Evolutionary conservation across 2,329 filamentous ascomycete species (phyloP), one percentile per base, ranked within the genome.

Genomic region (Drechslerella dactyloides): DNA sequence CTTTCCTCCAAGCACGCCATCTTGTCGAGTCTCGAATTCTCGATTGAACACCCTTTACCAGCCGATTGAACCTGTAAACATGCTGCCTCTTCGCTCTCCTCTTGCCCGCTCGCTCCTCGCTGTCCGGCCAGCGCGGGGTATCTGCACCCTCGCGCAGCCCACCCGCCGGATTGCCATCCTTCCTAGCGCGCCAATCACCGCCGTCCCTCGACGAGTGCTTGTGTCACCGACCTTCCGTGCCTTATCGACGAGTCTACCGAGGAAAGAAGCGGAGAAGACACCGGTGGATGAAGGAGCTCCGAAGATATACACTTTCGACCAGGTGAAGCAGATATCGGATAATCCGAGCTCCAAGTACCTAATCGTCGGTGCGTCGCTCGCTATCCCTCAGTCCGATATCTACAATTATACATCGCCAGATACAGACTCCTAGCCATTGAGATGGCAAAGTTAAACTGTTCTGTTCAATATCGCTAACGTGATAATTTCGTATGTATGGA

Each of bases 401-500:
- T 52, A 40, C 37, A 11, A 30, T 1, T 57, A 55, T 6, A 13
- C 11, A n/a, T n/a, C n/a, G n/a, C n/a, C n/a, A n/a, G n/a, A n/a
- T n/a, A n/a, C n/a, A n/a, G n/a, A n/a, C n/a, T n/a, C n/a, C n/a
- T n/a, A n/a, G n/a, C n/a, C n/a, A n/a, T n/a, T n/a, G 2, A 15
- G 4, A 37, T 30, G 21, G 8, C n/a, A n/a, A n/a, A n/a, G n/a
- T n/a, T n/a, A n/a, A n/a, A n/a, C n/a, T n/a, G n/a, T n/a, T n/a
- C n/a, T n/a, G n/a, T n/a, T n/a, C n/a, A n/a, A n/a, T n/a, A n/a
- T n/a, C n/a, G n/a, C n/a, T n/a, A n/a, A n/a, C 6, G 11, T 48
- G n/a, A 48, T 81, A 24, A 78, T 33, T 33, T 3, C 8, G 4
- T 3, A 3, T 33, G 27, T 33, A 33, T 33, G 27, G 27, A 3